A percentile compares a stretch with the other conserved stretches of the same genome.
These are phyloP conservation scores for Torulaspora globosa DNA, from an alignment of 1,139 yeast genomes.

Conservation along the genomic window DNA sequence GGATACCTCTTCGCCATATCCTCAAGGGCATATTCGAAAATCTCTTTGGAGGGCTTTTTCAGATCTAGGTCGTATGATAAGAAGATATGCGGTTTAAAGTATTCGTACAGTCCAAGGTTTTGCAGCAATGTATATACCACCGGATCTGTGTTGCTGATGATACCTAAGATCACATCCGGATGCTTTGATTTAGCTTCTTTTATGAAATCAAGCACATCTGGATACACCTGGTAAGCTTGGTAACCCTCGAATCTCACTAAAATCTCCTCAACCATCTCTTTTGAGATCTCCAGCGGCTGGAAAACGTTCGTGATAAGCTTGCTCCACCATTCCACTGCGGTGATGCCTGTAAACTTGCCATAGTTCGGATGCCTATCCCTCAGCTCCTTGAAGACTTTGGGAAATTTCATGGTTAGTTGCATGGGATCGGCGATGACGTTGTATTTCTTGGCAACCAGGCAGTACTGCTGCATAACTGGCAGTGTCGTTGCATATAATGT, in stretches of 20 bases:
- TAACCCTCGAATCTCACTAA: conserved; percentile 46
- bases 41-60: conserved; percentile 48
- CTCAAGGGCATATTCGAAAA: conserved; percentile 44
- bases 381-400: conserved; percentile 33
- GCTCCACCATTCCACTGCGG: conserved; percentile 57
- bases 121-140: conserved; percentile 44
- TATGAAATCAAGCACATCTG: conserved; percentile 52
- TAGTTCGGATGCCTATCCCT: conserved; percentile 51
- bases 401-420: conserved; percentile 33
- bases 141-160: conserved; percentile 60
- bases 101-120: conserved; percentile 43
- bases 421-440: conserved; percentile 43
- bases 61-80: conserved; percentile 53
- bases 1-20: conserved; percentile 29
- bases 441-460: conserved; percentile 43
- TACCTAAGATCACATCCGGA: conserved; percentile 41
- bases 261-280: conserved; percentile 40
- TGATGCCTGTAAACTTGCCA: conserved; percentile 44
- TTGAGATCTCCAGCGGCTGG: conserved; percentile 32
- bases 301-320: conserved; percentile 46
- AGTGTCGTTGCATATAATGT: conserved; percentile 57
- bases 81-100: conserved; percentile 42
- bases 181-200: conserved; percentile 36
- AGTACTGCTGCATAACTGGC: conserved; percentile 53
- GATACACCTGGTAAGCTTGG: conserved; percentile 51